phyloP scores from a whole-genome alignment of 768 basidiomycete genomes.

The Leccinellum luteum region DNA sequence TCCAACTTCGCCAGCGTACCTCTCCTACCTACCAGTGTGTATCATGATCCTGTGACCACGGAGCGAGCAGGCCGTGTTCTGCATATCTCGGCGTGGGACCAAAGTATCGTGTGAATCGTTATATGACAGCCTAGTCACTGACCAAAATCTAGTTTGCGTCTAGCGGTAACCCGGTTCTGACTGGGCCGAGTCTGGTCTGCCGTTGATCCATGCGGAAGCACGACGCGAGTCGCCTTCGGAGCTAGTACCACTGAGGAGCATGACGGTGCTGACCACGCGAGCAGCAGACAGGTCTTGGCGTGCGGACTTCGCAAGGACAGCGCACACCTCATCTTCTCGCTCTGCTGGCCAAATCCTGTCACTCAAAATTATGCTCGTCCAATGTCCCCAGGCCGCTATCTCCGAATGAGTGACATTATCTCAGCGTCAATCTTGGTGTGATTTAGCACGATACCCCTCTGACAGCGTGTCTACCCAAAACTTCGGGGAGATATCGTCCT shows the following conservation, averaged over 20 bases:
- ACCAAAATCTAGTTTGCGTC: neutral
- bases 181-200: neutral
- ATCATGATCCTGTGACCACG: neutral
- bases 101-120: no score
- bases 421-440: constrained; percentile 16
- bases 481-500: neutral
- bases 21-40: no score
- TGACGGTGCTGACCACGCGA: neutral
- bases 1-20: neutral
- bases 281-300: neutral
- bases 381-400: neutral
- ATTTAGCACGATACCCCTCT: neutral
- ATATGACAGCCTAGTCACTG: neutral
- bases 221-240: neutral
- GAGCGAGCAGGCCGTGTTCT: neutral
- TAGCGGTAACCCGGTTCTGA: neutral
- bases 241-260: neutral
- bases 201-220: neutral
- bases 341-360: neutral
- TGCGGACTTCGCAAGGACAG: constrained; percentile 10
- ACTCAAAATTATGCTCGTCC: constrained; percentile 1
- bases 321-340: constrained; percentile 1
- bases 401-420: constrained; percentile 7
- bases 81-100: neutral
- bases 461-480: neutral